Conservation (phyloP, 2,329 filamentous ascomycete genomes). For the Basipetospora chlamydospora region DNA sequence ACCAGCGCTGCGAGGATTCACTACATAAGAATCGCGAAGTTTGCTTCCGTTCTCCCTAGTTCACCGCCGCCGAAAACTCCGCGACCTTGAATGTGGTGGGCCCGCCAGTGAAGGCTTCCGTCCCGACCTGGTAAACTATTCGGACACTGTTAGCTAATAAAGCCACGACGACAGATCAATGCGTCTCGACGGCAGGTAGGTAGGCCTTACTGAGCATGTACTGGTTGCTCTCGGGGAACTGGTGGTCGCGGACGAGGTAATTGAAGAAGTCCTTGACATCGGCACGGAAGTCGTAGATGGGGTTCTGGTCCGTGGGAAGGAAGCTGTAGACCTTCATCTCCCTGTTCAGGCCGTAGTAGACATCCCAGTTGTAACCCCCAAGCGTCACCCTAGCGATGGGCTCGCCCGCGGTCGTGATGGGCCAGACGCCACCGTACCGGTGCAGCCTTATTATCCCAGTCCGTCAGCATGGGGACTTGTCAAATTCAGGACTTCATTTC, state of each 20-base stretch:
- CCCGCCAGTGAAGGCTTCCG: slow-evolving; percentile 13
- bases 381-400: slow-evolving; percentile 31
- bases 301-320: slow-evolving; percentile 13
- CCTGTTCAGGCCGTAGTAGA: slow-evolving; percentile 41
- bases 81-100: slow-evolving; percentile 11
- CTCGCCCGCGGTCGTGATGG: slow-evolving; percentile 24
- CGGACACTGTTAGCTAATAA: not conserved
- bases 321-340: slow-evolving; percentile 25
- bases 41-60: not conserved
- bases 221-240: slow-evolving; percentile 18
- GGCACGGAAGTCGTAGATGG: slow-evolving; percentile 33
- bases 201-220: slow-evolving; percentile 13
- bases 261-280: slow-evolving; percentile 39
- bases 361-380: slow-evolving; percentile 24
- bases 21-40: too few relatives aligned
- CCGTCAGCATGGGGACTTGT: slow-evolving; percentile 12
- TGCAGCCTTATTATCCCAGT: slow-evolving; percentile 26
- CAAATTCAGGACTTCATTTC: too few relatives aligned
- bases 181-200: too few relatives aligned
- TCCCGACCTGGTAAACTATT: slow-evolving; percentile 13
- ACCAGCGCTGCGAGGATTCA: too few relatives aligned
- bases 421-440: slow-evolving; percentile 40
- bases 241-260: slow-evolving; percentile 30
- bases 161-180: not conserved
- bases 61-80: slow-evolving; percentile 11